Conservation (phyloP, 345 rosid genomes). For the Cardamine resedifolia region DNA sequence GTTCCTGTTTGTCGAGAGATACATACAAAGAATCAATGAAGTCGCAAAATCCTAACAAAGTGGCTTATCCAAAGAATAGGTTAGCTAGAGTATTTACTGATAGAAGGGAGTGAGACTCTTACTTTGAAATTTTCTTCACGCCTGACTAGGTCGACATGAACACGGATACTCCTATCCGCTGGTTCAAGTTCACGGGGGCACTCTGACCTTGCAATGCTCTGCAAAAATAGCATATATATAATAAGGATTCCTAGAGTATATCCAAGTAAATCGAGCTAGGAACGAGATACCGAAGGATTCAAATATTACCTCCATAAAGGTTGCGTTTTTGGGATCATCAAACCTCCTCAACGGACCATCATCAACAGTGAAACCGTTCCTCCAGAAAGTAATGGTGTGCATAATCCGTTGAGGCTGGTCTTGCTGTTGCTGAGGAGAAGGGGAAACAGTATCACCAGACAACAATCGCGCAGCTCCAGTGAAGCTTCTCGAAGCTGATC, state of each 20-base stretch:
- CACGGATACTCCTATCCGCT: constrained; percentile 56
- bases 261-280: background rate
- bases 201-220: constrained; percentile 77
- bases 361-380: constrained; percentile 86
- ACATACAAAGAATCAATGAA: background rate
- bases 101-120: constrained; percentile 15
- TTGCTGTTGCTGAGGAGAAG: constrained; percentile 54
- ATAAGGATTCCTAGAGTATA: background rate
- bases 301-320: constrained; percentile 73
- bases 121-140: constrained; percentile 70
- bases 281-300: background rate
- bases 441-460: constrained; percentile 64
- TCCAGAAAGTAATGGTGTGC: constrained; percentile 82
- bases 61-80: background rate
- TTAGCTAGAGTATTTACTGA: background rate
- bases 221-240: constrained; percentile 26
- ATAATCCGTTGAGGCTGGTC: constrained; percentile 48
- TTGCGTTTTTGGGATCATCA: constrained; percentile 76
- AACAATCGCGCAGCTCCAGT: constrained; percentile 73
- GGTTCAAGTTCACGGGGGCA: constrained; percentile 87
- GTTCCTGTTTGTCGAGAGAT: constrained; percentile 61
- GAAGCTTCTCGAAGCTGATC: constrained; percentile 67
- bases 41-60: background rate
- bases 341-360: constrained; percentile 79
- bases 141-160: constrained; percentile 69